Evolutionary conservation across 208 protist genomes (phyloP).

Genomic region (Paratrypanosoma confusum): DNA sequence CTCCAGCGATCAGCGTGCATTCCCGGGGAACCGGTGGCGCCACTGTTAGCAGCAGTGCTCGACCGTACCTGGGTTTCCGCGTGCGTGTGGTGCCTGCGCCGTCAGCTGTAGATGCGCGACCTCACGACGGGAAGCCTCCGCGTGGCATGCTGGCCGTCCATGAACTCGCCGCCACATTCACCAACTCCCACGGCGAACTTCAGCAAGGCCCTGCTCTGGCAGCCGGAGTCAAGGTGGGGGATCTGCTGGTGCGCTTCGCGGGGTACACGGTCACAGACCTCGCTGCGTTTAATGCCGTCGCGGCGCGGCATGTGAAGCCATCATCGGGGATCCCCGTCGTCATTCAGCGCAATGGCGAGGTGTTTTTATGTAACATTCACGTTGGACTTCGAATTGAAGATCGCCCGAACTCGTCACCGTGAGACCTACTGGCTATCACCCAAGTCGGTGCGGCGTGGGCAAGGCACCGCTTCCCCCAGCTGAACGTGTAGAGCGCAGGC

Average conservation of each 20-base stretch:
- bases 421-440: too few relatives aligned
- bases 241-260: slow-evolving; percentile 68
- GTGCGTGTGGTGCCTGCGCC: too few relatives aligned
- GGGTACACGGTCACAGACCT: slow-evolving; percentile 79
- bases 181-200: slow-evolving; percentile 19
- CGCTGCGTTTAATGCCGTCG: slow-evolving; percentile 71
- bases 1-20: too few relatives aligned
- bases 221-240: slow-evolving; percentile 48
- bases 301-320: slow-evolving; percentile 49
- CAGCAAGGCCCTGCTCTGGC: slow-evolving; percentile 33
- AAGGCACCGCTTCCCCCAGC: too few relatives aligned
- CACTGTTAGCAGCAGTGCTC: slow-evolving; percentile 5
- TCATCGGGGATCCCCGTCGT: slow-evolving; percentile 40
- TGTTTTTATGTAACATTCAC: slow-evolving; percentile 8
- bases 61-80: slow-evolving; percentile 67
- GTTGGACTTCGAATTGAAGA: too few relatives aligned
- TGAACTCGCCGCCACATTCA: slow-evolving; percentile 42
- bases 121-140: slow-evolving; percentile 2
- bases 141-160: slow-evolving; percentile 30
- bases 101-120: too few relatives aligned
- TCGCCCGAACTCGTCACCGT: too few relatives aligned
- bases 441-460: too few relatives aligned
- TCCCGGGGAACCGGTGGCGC: too few relatives aligned
- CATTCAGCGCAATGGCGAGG: slow-evolving; percentile 25
- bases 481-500: too few relatives aligned